Evolutionary conservation across 139 green algal species (phyloP), one percentile per base, ranked within the genome.

Genomic region (Mesotaenium endlicherianum): DNA sequence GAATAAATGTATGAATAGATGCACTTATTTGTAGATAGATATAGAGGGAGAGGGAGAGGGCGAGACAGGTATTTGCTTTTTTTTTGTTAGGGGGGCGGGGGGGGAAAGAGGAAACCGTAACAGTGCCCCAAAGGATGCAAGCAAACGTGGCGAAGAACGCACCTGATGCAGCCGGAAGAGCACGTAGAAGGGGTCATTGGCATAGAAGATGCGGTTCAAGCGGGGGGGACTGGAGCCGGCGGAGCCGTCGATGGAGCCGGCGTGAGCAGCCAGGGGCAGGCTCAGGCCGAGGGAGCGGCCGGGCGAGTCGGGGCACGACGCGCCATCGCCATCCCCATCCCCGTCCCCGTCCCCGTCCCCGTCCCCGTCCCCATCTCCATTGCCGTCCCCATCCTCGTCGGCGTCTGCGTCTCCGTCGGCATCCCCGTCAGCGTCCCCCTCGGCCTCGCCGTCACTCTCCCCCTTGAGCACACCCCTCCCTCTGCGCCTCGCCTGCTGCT

Each of bases 181-280:
- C 30, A 97, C 80, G 88, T 97, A 99, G 68, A 98, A 92, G 74
- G 86, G 77, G 72, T 98, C 96, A 75, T 98, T 96, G 77, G 92
- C 93, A 80, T 97, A 98, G 53, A 96, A 92, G 6, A 95, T 69
- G 44, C 64, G 40, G 80, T 31, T 79, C 8, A 36, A 36, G 43
- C 43, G 41, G 36, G 6, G 8, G 11, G 31, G n/a, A 5, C 16
- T 82, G 11, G 38, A 20, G 11, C 40, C 75, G 72, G 49, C 69
- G n/a, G n/a, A n/a, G 3, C 70, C 64, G n/a, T 16, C 36, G 50
- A 68, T 43, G 44, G 58, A 43, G 50, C 41, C 16, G 5, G 69
- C 67, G 1, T 44, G 68, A 17, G 85, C 69, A 1, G 88, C 82
- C 39, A 91, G 44, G 20, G 89, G 89, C 70, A 86, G 82, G 86